phyloP scores from a whole-genome alignment of 495 filamentous ascomycete species.

The Tuber melanosporum region DNA sequence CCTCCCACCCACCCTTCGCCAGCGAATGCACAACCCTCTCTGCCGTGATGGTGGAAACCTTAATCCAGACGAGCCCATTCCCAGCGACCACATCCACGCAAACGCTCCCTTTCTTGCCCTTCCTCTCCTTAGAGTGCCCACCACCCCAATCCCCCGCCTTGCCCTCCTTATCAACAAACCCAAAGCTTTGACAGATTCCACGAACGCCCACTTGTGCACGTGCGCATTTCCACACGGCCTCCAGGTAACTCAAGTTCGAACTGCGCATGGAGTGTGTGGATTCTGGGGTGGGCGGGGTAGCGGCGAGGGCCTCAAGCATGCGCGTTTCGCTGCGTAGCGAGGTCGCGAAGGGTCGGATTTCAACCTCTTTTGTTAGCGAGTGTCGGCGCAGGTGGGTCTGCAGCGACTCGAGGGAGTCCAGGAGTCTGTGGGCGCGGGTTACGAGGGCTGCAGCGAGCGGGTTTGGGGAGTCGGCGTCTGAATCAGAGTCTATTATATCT shows the following conservation, averaged over 20 bases:
- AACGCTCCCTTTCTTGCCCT: conserved; percentile 32
- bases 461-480: conserved; percentile 12
- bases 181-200: conserved; percentile 34
- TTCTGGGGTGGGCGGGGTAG: not conserved
- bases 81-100: conserved; percentile 39
- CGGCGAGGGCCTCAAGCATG: not conserved
- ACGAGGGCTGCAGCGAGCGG: conserved; percentile 36
- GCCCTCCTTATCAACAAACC: conserved; percentile 17
- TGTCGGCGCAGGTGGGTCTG: conserved; percentile 30
- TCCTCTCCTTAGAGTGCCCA: conserved; percentile 18
- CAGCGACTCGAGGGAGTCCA: conserved; percentile 38
- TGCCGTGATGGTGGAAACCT: conserved; percentile 56
- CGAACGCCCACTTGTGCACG: conserved; percentile 37
- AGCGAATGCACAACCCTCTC: conserved; percentile 55
- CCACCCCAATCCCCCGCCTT: not conserved
- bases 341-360: conserved; percentile 33
- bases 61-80: conserved; percentile 46
- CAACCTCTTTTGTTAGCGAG: conserved; percentile 31
- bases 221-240: conserved; percentile 39
- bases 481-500: not conserved
- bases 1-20: conserved; percentile 59
- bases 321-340: conserved; percentile 29
- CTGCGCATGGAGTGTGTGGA: conserved; percentile 27
- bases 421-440: conserved; percentile 26
- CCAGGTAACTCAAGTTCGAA: conserved; percentile 36